phyloP scores from a whole-genome alignment of 441 rosid species.

The Biscutella laevigata region DNA sequence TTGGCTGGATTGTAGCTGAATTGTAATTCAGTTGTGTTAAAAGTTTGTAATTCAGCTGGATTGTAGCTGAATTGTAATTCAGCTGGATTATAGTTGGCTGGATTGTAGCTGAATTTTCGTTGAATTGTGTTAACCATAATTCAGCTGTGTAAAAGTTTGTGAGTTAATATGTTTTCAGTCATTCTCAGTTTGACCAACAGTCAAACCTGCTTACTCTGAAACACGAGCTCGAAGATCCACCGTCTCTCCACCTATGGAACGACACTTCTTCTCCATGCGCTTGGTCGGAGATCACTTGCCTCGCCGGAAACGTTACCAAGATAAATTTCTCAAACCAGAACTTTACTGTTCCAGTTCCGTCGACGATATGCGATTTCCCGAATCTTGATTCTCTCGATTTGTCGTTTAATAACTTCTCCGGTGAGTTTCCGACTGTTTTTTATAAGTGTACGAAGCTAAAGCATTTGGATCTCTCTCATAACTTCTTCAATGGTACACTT shows the following conservation, averaged over 20 bases:
- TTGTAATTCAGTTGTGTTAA: no score
- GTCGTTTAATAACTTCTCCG: slow-evolving; percentile 39
- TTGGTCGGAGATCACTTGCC: slow-evolving; percentile 51
- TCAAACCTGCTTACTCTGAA: slow-evolving; percentile 45
- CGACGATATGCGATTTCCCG: slow-evolving; percentile 52
- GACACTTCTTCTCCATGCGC: slow-evolving; percentile 47
- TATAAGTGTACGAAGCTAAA: slow-evolving; percentile 59
- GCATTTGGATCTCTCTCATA: slow-evolving; percentile 49
- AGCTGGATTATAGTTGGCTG: no score
- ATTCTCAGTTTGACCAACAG: slow-evolving; percentile 44
- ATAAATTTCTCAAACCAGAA: slow-evolving; percentile 23
- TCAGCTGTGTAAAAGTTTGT: no score
- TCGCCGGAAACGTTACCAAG: slow-evolving; percentile 31
- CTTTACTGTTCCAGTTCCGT: slow-evolving; percentile 43
- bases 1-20: no score
- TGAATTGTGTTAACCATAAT: no score
- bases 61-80: no score
- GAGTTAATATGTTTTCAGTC: slow-evolving; percentile 11
- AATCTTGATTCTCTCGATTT: slow-evolving; percentile 39
- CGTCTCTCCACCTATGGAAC: slow-evolving; percentile 50
- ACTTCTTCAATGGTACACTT: slow-evolving; percentile 59
- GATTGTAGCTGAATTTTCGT: no score
- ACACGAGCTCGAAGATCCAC: slow-evolving; percentile 48
- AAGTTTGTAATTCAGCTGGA: no score
- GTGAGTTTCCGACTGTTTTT: slow-evolving; percentile 47